Conservation (phyloP, 176 grass and related monocot species). For the Chrysopogon serrulatus region DNA sequence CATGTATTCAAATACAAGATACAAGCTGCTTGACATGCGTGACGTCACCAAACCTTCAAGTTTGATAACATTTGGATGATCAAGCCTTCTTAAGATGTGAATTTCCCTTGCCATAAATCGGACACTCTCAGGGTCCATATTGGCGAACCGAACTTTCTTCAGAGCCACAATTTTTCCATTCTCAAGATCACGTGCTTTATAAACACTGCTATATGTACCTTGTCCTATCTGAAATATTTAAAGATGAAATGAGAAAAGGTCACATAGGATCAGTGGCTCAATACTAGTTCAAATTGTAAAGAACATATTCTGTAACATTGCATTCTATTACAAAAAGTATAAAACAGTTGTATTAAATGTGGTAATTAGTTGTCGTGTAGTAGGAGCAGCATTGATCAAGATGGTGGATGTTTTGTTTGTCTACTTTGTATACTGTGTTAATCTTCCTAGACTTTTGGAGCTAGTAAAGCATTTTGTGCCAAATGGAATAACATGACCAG, state of each 20-base stretch:
- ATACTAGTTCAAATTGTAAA: not conserved
- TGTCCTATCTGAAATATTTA: slow-evolving; percentile 86
- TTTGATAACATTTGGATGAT: slow-evolving; percentile 92
- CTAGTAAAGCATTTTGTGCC: not conserved
- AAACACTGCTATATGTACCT: slow-evolving; percentile 97
- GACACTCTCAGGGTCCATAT: slow-evolving; percentile 92
- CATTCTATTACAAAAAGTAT: not conserved
- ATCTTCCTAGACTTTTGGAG: not conserved
- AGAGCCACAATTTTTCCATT: slow-evolving; percentile 91
- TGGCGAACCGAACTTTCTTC: slow-evolving; percentile 97
- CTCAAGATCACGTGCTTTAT: slow-evolving; percentile 93
- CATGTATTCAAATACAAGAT: slow-evolving; percentile 99
- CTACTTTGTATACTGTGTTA: not conserved
- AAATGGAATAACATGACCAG: not conserved
- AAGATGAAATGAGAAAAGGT: slow-evolving; percentile 20
- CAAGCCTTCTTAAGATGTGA: slow-evolving; percentile 87
- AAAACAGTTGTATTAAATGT: not conserved
- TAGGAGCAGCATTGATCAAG: not conserved
- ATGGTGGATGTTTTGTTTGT: not conserved
- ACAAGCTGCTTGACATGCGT: slow-evolving; percentile 84
- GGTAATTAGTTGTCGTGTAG: not conserved
- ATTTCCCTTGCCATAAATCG: slow-evolving; percentile 99
- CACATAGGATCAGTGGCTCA: not conserved
- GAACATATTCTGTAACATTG: not conserved
- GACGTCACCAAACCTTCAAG: slow-evolving; percentile 97